Base-by-base conservation (phyloP, 2,329 filamentous ascomycete genomes). In the Colletotrichum musae region DNA sequence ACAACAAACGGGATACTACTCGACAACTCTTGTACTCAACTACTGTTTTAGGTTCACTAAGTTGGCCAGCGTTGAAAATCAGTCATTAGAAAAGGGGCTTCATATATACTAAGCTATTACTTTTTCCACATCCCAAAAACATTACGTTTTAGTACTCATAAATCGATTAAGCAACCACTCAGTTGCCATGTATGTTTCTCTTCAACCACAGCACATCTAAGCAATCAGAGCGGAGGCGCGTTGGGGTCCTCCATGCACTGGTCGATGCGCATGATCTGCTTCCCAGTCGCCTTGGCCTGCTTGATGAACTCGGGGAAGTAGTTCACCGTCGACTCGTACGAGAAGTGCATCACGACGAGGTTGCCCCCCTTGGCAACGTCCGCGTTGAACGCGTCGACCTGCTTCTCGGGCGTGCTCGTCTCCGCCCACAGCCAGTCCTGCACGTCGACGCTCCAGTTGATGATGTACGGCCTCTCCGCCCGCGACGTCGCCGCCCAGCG, bases 391-490 rank as follows among this genome's bases (percentile, higher is more conserved):
- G 90, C 88, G 4, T 88, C 87, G 15, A 92, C 80, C 79, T 93
- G 91, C 74, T 89, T 89, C 80, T 92, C 87, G 1, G 91, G 91
- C 4, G 89, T 92, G 51, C 80, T 74, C 0, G 84, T 86, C 75
- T 86, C 80, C 1, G 89, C 90, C 89, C 90, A 93, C 26, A 91
- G 74, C 89, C 90, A 93, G 76, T 93, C 91, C 81, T 93, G 89
- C 39, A 92, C 88, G 74, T 93, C 91, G 52, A 93, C 88, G 74
- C 86, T 89, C 91, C 91, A 93, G 77, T 89, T 89, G 59, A 92
- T 86, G 51, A 92, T 86, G 72, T 87, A 86, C 1, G 88, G 85
- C 15, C 86, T 83, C 2, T 83, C 80, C 21, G 86, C 83, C 16
- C 78, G 77, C 52, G 86, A 81, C 0, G 86, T 84, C 1, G 83